Conservation (phyloP, 2,329 filamentous ascomycete genomes). For the Fusarium subglutinans region DNA sequence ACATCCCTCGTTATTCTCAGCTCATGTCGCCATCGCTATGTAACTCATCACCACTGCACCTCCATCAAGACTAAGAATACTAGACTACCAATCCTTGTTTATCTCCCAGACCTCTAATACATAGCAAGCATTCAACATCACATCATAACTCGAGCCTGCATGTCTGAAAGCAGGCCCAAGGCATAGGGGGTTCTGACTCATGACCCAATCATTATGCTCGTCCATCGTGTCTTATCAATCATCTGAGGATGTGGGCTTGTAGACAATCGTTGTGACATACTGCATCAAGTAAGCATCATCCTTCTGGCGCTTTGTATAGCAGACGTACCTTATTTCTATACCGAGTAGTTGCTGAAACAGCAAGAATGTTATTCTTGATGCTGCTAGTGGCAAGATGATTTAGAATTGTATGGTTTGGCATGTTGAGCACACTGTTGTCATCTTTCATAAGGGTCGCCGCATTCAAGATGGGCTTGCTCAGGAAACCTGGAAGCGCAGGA, state of each 20-base stretch:
- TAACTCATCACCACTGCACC: not conserved
- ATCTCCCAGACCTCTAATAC: not conserved
- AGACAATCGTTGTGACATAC: slow-evolving; percentile 98
- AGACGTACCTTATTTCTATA: slow-evolving; percentile 87
- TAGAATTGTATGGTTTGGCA: slow-evolving; percentile 96
- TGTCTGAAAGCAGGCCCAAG: slow-evolving; percentile 3
- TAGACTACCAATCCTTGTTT: not conserved
- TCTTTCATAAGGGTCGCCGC: slow-evolving; percentile 93
- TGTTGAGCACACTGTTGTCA: slow-evolving; percentile 94
- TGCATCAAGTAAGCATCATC: slow-evolving; percentile 50
- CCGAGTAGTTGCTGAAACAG: slow-evolving; percentile 95
- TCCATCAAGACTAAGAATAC: not conserved
- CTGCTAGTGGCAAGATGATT: slow-evolving; percentile 98
- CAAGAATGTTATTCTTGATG: slow-evolving; percentile 95
- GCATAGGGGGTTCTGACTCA: not conserved
- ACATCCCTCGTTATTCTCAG: not conserved
- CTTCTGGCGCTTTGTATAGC: not conserved
- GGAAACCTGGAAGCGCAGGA: slow-evolving; percentile 86
- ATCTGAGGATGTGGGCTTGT: slow-evolving; percentile 82
- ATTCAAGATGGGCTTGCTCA: slow-evolving; percentile 95
- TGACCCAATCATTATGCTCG: not conserved
- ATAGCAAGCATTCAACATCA: slow-evolving; percentile 13
- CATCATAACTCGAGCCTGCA: slow-evolving; percentile 11
- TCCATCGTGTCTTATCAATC: slow-evolving; percentile 47
- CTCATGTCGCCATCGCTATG: not conserved